Percentiles rank a stretch among this genome's conserved stretches.
These are phyloP conservation scores for Colletotrichum gloeosporioides DNA, from an alignment of 2,329 filamentous ascomycete species.

Conservation along the genomic window DNA sequence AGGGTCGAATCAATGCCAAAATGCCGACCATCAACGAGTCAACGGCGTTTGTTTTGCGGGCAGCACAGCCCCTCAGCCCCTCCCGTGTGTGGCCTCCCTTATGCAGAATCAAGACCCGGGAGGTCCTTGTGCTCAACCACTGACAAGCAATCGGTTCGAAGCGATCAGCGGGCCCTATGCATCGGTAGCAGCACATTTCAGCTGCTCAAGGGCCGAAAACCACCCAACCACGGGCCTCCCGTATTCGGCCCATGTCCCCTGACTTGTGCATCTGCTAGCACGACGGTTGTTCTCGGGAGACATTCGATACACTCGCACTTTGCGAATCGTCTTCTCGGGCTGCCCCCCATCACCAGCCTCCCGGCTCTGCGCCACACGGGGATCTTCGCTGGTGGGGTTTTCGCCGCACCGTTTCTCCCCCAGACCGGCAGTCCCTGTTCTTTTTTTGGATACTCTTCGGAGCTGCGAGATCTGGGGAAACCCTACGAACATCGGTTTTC, in stretches of 20 bases:
- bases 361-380: slow-evolving; percentile 19
- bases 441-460: slow-evolving; percentile 19
- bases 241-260: slow-evolving; percentile 9
- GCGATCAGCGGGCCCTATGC: slow-evolving; percentile 21
- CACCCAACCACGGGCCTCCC: slow-evolving; percentile 3
- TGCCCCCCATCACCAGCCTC: slow-evolving; percentile 6
- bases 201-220: slow-evolving; percentile 17
- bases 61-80: slow-evolving; percentile 22
- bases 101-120: slow-evolving; percentile 4
- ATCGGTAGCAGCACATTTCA: slow-evolving; percentile 18
- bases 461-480: slow-evolving; percentile 20
- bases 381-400: slow-evolving; percentile 15
- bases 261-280: slow-evolving; percentile 1
- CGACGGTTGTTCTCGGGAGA: neutral
- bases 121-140: neutral
- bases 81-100: neutral
- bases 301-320: neutral
- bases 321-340: too few relatives aligned
- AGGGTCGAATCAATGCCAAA: slow-evolving; percentile 17
- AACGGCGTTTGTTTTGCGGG: slow-evolving; percentile 9
- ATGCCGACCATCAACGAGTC: slow-evolving; percentile 15
- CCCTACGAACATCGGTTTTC: neutral
- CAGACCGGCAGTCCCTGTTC: slow-evolving; percentile 21
- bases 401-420: neutral
- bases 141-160: slow-evolving; percentile 12